Evolutionary conservation across 2,329 filamentous ascomycete genomes (phyloP).

Genomic region (Cryphonectria naterciae): DNA sequence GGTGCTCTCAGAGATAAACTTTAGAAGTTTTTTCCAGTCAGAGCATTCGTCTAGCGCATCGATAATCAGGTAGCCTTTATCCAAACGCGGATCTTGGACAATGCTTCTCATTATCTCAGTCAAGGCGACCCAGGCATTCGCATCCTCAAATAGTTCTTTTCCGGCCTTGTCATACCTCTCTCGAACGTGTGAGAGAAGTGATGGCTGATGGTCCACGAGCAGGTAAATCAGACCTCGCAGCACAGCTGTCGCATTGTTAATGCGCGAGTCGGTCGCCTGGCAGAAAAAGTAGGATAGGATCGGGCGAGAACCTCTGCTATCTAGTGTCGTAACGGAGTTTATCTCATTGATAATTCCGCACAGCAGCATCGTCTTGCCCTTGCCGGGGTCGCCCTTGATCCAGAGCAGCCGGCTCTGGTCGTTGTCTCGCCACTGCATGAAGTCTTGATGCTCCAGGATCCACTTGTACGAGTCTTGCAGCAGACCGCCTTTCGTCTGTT

Average conservation of each 20-base stretch:
- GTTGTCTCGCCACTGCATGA: slow-evolving; percentile 35
- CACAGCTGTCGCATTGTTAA: slow-evolving; percentile 46
- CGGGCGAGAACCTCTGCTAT: background rate
- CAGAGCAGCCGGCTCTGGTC: slow-evolving; percentile 36
- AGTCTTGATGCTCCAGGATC: slow-evolving; percentile 38
- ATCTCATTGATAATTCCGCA: slow-evolving; percentile 37
- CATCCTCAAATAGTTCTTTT: slow-evolving; percentile 40
- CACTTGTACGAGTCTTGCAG: slow-evolving; percentile 39
- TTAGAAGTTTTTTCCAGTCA: slow-evolving; percentile 39
- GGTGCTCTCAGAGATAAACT: slow-evolving; percentile 38
- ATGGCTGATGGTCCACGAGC: slow-evolving; percentile 39
- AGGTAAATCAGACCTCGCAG: slow-evolving; percentile 49
- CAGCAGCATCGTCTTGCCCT: slow-evolving; percentile 44
- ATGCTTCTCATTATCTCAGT: slow-evolving; percentile 45
- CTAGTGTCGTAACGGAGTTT: background rate
- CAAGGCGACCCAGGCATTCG: slow-evolving; percentile 45
- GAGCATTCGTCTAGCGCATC: slow-evolving; percentile 54
- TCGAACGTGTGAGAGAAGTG: slow-evolving; percentile 41
- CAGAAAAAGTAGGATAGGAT: slow-evolving; percentile 46
- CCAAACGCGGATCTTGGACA: slow-evolving; percentile 40
- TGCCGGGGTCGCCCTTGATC: slow-evolving; percentile 42
- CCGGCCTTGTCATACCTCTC: slow-evolving; percentile 39
- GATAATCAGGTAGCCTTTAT: slow-evolving; percentile 44
- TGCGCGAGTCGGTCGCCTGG: slow-evolving; percentile 41
- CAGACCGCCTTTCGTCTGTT: slow-evolving; percentile 33